A percentile compares a stretch with the other conserved stretches of the same genome.
Conservation (phyloP, 2,329 filamentous ascomycete genomes). For the Calonectria multiphialidica region DNA sequence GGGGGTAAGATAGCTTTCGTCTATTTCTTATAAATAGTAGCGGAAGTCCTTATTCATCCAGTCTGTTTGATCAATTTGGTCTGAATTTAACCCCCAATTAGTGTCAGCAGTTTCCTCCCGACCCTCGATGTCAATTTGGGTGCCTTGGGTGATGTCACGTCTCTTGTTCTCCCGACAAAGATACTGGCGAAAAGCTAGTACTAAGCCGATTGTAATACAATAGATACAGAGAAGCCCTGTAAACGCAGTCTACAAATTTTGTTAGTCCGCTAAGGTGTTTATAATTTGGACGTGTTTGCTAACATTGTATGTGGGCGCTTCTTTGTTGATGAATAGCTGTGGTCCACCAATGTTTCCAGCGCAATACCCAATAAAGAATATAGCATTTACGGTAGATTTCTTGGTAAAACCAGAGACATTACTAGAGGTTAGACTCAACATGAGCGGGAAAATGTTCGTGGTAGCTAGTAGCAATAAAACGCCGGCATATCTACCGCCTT, state of each 20-base stretch:
- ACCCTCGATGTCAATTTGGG: background rate
- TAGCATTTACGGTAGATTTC: constrained; percentile 1
- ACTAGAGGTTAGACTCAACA: background rate
- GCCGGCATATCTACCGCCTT: background rate
- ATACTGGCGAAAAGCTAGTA: background rate
- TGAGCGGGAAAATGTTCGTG: constrained; percentile 1
- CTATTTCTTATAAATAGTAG: constrained; percentile 2
- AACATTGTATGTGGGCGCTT: background rate
- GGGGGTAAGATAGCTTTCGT: no score
- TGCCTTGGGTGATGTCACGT: constrained; percentile 4
- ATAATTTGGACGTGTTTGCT: background rate
- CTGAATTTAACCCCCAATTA: background rate
- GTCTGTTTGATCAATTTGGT: background rate
- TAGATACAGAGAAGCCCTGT: background rate
- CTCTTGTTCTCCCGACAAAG: background rate
- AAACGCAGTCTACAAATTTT: background rate
- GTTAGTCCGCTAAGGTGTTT: background rate
- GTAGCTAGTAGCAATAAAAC: background rate
- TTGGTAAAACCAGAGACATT: constrained; percentile 7
- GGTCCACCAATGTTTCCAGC: constrained; percentile 12
- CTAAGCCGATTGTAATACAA: background rate
- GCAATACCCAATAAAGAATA: constrained; percentile 11
- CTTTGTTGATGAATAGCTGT: background rate
- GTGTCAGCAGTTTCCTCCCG: background rate
- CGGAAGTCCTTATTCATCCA: background rate